These are phyloP conservation scores for Rhododendron simsii DNA, from an alignment of 148 eudicot species.

Conservation along the genomic window DNA sequence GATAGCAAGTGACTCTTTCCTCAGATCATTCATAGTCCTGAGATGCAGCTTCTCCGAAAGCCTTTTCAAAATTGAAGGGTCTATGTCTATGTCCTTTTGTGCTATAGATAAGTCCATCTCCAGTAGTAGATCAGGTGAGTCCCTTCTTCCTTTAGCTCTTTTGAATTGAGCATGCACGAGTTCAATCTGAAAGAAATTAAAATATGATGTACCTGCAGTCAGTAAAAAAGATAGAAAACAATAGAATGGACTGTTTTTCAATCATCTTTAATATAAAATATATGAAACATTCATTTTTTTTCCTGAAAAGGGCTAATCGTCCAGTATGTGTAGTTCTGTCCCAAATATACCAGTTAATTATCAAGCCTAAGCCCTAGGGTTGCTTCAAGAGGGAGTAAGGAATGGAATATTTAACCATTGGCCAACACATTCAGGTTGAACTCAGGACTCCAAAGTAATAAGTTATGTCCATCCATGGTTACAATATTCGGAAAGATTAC, in stretches of 20 bases:
- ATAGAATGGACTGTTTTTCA: background rate
- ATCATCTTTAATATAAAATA: background rate
- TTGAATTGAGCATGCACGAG: constrained; percentile 82
- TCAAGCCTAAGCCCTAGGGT: background rate
- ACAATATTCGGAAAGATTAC: background rate
- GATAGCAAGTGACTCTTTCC: constrained; percentile 86
- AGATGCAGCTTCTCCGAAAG: constrained; percentile 71
- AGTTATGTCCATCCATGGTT: background rate
- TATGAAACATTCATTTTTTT: background rate
- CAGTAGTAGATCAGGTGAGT: constrained; percentile 56
- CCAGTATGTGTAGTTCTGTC: background rate
- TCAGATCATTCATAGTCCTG: constrained; percentile 67
- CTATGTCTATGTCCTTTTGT: constrained; percentile 52
- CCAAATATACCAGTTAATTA: background rate
- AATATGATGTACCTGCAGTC: background rate
- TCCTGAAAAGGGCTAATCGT: background rate
- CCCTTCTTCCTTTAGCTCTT: constrained; percentile 90
- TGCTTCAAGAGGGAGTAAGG: background rate
- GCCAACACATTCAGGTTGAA: background rate
- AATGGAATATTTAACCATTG: background rate
- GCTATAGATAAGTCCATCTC: constrained; percentile 78
- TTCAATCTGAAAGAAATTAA: constrained; percentile 52
- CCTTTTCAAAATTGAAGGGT: constrained; percentile 53
- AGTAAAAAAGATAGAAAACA: constrained; percentile 18
- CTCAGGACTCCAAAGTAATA: background rate